Evolutionary conservation across 257 asterid species (phyloP).

Genomic region (Fraxinus americana): DNA sequence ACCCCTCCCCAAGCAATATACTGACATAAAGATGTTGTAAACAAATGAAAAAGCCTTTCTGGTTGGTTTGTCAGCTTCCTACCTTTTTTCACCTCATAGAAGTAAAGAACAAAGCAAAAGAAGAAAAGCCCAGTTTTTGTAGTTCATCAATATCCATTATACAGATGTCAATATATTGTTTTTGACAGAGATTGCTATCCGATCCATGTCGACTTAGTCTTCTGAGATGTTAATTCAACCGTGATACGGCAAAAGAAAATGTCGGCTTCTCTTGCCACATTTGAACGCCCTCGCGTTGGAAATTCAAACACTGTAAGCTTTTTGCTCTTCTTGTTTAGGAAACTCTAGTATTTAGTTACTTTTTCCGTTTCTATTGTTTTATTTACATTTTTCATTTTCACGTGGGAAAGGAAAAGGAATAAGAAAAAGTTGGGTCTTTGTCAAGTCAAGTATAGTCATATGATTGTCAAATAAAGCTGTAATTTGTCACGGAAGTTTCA

Average conservation of each 20-base stretch:
- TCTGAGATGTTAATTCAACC: conserved; percentile 34
- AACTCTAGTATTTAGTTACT: not conserved
- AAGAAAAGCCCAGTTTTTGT: conserved; percentile 23
- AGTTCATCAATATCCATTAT: conserved; percentile 26
- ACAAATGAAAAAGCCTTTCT: conserved; percentile 31
- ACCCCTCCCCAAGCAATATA: no score
- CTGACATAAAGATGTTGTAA: no score
- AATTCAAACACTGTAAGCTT: conserved; percentile 75
- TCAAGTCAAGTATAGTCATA: conserved; percentile 47
- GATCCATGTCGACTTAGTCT: conserved; percentile 37
- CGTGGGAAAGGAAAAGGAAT: conserved; percentile 26
- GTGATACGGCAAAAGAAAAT: conserved; percentile 34
- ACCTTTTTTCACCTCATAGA: not conserved
- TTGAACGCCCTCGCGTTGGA: conserved; percentile 87
- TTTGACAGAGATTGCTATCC: not conserved
- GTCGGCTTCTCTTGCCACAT: conserved; percentile 81
- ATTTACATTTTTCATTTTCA: not conserved
- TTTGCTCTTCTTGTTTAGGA: not conserved
- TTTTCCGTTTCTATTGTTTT: not conserved
- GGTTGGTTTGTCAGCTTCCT: conserved; percentile 38
- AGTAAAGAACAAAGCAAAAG: not conserved
- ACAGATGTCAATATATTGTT: conserved; percentile 31
- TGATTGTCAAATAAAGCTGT: conserved; percentile 20
- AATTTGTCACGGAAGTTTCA: conserved; percentile 6
- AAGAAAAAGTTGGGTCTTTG: conserved; percentile 17